A percentile compares a stretch with the other conserved stretches of the same genome.
Conservation (phyloP, 805 yeast genomes). For the Ogataea dorogensis region DNA sequence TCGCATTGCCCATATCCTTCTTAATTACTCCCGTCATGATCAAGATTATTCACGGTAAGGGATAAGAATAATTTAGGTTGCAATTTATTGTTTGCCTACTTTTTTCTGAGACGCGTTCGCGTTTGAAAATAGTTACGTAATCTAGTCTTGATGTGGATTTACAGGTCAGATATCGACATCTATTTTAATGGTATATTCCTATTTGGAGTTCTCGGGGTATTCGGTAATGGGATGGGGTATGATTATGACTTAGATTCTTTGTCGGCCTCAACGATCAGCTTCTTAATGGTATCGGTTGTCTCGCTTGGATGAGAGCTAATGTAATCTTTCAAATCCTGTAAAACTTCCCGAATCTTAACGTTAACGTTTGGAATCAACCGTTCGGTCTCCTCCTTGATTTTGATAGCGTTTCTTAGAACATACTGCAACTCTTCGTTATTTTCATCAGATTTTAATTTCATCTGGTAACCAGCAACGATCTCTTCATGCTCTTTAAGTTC, state of each 20-base stretch:
- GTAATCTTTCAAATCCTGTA: slow-evolving; percentile 25
- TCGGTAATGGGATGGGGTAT: neutral
- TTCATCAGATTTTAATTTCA: slow-evolving; percentile 16
- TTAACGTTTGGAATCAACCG: slow-evolving; percentile 29
- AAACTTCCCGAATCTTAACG: slow-evolving; percentile 23
- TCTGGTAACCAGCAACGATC: slow-evolving; percentile 10
- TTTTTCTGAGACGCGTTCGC: slow-evolving; percentile 4
- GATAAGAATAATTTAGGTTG: neutral
- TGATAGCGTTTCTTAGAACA: slow-evolving; percentile 25
- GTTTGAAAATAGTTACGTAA: slow-evolving; percentile 4
- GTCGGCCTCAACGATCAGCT: slow-evolving; percentile 27
- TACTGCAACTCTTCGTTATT: slow-evolving; percentile 28
- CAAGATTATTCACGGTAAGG: neutral
- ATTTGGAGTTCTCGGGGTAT: too few species aligned
- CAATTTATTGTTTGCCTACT: neutral
- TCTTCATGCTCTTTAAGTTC: slow-evolving; percentile 44
- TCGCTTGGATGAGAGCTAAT: slow-evolving; percentile 21
- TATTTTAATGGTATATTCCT: too few species aligned
- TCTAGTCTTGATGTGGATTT: too few species aligned
- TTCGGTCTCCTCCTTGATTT: slow-evolving; percentile 30
- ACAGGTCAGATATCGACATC: too few species aligned
- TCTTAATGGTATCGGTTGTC: slow-evolving; percentile 19
- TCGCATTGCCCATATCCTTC: neutral
- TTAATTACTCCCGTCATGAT: neutral
- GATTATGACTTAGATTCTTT: slow-evolving; percentile 6